Percentiles rank a stretch among this genome's conserved stretches.
phyloP scores from a whole-genome alignment of 2,329 filamentous ascomycete species.

The Cladorrhinum sp. region DNA sequence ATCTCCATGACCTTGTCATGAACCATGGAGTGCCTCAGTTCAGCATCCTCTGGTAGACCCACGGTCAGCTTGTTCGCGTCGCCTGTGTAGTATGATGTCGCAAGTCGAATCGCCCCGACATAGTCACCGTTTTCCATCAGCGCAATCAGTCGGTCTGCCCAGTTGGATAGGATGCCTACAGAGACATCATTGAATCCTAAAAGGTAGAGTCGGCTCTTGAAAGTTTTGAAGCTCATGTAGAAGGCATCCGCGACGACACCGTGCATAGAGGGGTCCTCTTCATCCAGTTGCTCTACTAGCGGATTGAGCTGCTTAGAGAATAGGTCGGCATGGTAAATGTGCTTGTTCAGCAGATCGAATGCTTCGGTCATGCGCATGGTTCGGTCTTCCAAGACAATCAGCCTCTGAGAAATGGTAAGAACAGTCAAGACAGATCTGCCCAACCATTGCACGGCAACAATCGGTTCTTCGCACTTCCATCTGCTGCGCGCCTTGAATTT shows the following conservation, averaged over 20 bases:
- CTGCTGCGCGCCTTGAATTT: conserved; percentile 79
- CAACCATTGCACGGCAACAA: conserved; percentile 95
- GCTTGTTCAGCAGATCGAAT: conserved; percentile 85
- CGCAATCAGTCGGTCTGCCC: conserved; percentile 89
- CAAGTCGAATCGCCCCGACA: conserved; percentile 83
- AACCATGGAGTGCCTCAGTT: conserved; percentile 74
- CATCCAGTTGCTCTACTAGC: conserved; percentile 84
- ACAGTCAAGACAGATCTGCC: conserved; percentile 89
- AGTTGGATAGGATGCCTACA: conserved; percentile 90
- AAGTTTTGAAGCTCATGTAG: conserved; percentile 94
- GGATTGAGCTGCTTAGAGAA: conserved; percentile 84
- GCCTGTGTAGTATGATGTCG: conserved; percentile 87
- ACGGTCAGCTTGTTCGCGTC: conserved; percentile 92
- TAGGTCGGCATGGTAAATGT: conserved; percentile 86
- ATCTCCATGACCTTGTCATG: conserved; percentile 88
- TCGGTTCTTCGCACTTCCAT: conserved; percentile 92
- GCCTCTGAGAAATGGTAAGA: conserved; percentile 87
- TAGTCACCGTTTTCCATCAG: conserved; percentile 98
- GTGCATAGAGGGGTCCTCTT: conserved; percentile 85
- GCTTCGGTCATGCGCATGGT: conserved; percentile 89
- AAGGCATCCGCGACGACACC: conserved; percentile 96
- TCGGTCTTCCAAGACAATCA: conserved; percentile 88
- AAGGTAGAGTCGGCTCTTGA: conserved; percentile 89
- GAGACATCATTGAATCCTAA: conserved; percentile 92
- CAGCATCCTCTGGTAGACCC: conserved; percentile 81